Conservation (phyloP, 305 asterid species). For the Striga hermonthica region DNA sequence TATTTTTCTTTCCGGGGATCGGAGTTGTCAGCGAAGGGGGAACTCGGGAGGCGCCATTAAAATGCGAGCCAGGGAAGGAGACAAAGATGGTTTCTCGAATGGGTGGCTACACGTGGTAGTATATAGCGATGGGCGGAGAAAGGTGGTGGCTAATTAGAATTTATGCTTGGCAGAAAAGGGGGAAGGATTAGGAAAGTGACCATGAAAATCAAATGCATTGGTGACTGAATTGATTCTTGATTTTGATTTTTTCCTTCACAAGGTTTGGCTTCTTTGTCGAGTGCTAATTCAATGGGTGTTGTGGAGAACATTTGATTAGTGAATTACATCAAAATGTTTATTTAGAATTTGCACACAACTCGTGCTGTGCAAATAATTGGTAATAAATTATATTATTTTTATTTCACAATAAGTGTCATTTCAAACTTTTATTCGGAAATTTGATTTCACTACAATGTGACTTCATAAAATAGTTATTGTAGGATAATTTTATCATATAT, state of each 20-base stretch:
- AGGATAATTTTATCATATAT: too few relatives aligned
- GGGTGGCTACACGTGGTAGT: slow-evolving; percentile 34
- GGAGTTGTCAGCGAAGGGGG: slow-evolving; percentile 26
- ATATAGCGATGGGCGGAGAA: slow-evolving; percentile 18
- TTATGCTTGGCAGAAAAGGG: slow-evolving; percentile 22
- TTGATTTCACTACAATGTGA: too few relatives aligned
- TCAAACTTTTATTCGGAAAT: too few relatives aligned
- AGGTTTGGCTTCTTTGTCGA: too few relatives aligned
- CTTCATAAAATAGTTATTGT: too few relatives aligned
- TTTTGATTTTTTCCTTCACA: background rate
- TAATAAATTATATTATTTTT: too few relatives aligned
- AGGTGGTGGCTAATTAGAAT: slow-evolving; percentile 19
- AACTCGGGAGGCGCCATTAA: slow-evolving; percentile 33
- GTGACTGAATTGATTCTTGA: background rate
- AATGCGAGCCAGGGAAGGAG: slow-evolving; percentile 27
- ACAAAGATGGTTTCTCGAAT: slow-evolving; percentile 31
- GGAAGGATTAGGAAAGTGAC: background rate
- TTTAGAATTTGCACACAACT: too few relatives aligned
- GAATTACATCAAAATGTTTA: too few relatives aligned
- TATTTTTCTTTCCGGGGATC: background rate
- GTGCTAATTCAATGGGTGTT: too few relatives aligned
- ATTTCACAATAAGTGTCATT: too few relatives aligned
- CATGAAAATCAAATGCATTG: background rate
- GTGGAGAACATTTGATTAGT: too few relatives aligned
- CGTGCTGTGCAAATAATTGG: too few relatives aligned